These are phyloP conservation scores for Tetragonia tetragonoides DNA, from an alignment of 148 eudicot species.

Conservation along the genomic window DNA sequence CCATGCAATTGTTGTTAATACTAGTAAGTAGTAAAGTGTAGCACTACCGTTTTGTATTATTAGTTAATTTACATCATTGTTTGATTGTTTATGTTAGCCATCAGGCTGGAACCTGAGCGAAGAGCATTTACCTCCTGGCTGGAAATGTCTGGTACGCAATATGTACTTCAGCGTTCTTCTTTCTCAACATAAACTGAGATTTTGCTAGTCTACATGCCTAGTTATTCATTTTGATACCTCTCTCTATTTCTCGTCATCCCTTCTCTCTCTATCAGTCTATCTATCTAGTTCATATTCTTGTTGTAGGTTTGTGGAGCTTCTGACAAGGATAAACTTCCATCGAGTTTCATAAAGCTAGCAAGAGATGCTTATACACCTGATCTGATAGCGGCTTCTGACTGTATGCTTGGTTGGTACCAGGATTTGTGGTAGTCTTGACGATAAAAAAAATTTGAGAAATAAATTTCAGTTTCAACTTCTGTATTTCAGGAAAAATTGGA, in stretches of 20 bases:
- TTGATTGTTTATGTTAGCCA: constrained; percentile 60
- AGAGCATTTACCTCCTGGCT: constrained; percentile 82
- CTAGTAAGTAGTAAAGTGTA: not conserved
- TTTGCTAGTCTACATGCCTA: not conserved
- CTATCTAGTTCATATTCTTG: constrained; percentile 1
- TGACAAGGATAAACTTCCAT: constrained; percentile 68
- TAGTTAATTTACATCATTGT: no score
- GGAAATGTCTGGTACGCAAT: constrained; percentile 78
- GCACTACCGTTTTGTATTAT: no score
- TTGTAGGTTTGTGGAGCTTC: constrained; percentile 91
- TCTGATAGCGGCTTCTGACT: constrained; percentile 95
- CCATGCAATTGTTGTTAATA: not conserved
- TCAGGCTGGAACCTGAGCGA: constrained; percentile 85
- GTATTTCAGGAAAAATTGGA: constrained; percentile 90
- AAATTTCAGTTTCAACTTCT: constrained; percentile 13
- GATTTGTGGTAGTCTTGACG: constrained; percentile 12
- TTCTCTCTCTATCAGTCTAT: not conserved
- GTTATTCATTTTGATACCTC: not conserved
- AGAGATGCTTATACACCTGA: constrained; percentile 93
- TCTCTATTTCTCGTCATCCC: not conserved
- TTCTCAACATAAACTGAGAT: not conserved
- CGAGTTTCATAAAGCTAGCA: constrained; percentile 75
- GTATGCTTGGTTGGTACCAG: constrained; percentile 89
- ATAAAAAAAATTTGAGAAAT: not conserved
- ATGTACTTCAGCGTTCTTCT: not conserved